Evolutionary conservation across 108 stramenopile genomes (phyloP), one percentile per base, ranked within the genome.

Genomic region (Skeletonema potamos): DNA sequence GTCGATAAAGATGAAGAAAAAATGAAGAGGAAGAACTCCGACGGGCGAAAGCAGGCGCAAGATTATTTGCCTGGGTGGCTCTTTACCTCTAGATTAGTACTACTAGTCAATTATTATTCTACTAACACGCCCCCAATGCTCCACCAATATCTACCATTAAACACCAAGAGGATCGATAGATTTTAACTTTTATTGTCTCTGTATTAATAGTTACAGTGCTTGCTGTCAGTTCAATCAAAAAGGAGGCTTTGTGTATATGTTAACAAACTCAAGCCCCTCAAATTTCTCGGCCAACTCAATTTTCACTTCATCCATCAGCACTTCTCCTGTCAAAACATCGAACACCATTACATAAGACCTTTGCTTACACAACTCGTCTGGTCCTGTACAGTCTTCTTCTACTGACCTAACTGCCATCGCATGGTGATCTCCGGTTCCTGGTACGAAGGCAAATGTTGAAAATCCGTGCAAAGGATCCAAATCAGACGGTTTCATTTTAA

Each of bases 241-340:
- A 8, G 78, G 74, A 64, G 77, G 77, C 17, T 73, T 44, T 26
- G 86, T 90, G 81, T 87, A 78, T 77, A 91, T 84, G 58, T 96
- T 82, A 2, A 96, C 87, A 66, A 98, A 96, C 70, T 98, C 96
- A 58, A 98, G 62, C n/a, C 96, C 97, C 78, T 98, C 97, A 78
- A 92, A 98, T 67, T 98, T 98, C n/a, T 86, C 72, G n/a, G 86
- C 77, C 54, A 90, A 79, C 24, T 86, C 65, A 68, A 86, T 79
- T 56, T 88, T 70, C 1, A 89, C 82, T 83, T 98, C 97, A 41
- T 96, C 93, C 83, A 95, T 83, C 54, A 98, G 79, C 11, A 96
- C 92, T 64, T 94, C 89, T 41, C 97, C 97, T 8, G 94, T 91
- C 34, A 92, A 57, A 1, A 93, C 79, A 75, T 95, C 89, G 69